These are phyloP conservation scores for Fusarium setosum DNA, from an alignment of 2,329 filamentous ascomycete species.

Conservation along the genomic window DNA sequence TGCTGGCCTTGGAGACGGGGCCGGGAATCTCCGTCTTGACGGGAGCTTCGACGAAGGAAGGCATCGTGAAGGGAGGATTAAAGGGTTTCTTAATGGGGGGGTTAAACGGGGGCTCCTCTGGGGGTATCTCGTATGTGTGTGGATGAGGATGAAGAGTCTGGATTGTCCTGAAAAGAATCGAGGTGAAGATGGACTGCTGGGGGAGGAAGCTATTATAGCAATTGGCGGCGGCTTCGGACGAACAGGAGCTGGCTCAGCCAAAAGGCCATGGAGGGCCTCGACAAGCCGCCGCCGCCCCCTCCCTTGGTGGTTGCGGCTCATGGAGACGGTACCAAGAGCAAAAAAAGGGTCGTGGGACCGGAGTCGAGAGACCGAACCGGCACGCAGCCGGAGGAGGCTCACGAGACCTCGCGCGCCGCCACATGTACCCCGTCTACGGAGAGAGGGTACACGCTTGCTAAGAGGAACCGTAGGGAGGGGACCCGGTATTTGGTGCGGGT, in stretches of 20 bases:
- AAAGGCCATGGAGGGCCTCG: constrained; percentile 33
- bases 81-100: constrained; percentile 11
- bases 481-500: constrained; percentile 24
- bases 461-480: neutral
- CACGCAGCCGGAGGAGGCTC: constrained; percentile 41
- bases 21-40: constrained; percentile 54
- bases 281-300: constrained; percentile 15
- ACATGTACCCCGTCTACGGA: constrained; percentile 19
- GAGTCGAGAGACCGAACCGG: constrained; percentile 42
- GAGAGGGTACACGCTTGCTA: constrained; percentile 9
- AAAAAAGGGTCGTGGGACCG: constrained; percentile 38
- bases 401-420: constrained; percentile 41
- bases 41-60: constrained; percentile 47
- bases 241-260: constrained; percentile 18
- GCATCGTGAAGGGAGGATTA: constrained; percentile 46
- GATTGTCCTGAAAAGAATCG: constrained; percentile 30
- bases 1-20: constrained; percentile 52
- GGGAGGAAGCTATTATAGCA: constrained; percentile 44
- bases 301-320: constrained; percentile 30
- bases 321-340: constrained; percentile 19
- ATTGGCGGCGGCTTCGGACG: constrained; percentile 29
- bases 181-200: constrained; percentile 26
- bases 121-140: constrained; percentile 21
- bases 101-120: constrained; percentile 16
- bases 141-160: constrained; percentile 24